Evolutionary conservation across 1,284 basidiomycete species (phyloP), one percentile per base, ranked within the genome.

Genomic region (Moesziomyces aphidis): DNA sequence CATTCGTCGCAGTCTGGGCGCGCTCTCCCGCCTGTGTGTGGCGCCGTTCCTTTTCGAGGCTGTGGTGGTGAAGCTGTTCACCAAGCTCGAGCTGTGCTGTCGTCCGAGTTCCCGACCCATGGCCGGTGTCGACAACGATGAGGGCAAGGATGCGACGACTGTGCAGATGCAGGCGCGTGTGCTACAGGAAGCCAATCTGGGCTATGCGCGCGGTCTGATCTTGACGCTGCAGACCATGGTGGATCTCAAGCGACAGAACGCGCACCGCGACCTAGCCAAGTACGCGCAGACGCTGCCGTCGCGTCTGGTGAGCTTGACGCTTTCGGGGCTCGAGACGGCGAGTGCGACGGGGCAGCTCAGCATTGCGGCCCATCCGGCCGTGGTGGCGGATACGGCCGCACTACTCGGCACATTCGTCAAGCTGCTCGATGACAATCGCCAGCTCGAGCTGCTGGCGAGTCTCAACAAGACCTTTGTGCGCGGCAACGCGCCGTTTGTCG

Each of bases 41-140:
- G 89, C 91, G 49, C 88, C 92, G 0, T 88, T 90, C 23, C 88
- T 98, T 26, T 98, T 97, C 85, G 93, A 94, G 82, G 91, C 88
- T 7, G 88, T 98, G 31, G 90, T 94, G 44, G 89, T 94, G 49
- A 90, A 92, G 23, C 86, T 98, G 13, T 89, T 89, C 0, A 90
- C 91, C 1, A 93, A 94, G 84, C 87, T 98, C 26, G 92, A 94
- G 1, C 90, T 91, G 5, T 85, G 97, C 15, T 90, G 95, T 71
- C 87, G 88, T 9, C 86, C 92, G 4, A 90, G 96, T 61, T 87
- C 86, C 60, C 26, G 43, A 34, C 9, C 2, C 49, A 23, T 11
- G 22, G 43, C 5, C 55, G 42, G 24, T 24, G 55, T 1, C 83
- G 93, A 93, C 91, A 15, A 93, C 93, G 0, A 89, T 0, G 86